Evolutionary conservation across 768 basidiomycete species (phyloP), one percentile per base, ranked within the genome.

Genomic region (Brasilioporus rufonigricans): DNA sequence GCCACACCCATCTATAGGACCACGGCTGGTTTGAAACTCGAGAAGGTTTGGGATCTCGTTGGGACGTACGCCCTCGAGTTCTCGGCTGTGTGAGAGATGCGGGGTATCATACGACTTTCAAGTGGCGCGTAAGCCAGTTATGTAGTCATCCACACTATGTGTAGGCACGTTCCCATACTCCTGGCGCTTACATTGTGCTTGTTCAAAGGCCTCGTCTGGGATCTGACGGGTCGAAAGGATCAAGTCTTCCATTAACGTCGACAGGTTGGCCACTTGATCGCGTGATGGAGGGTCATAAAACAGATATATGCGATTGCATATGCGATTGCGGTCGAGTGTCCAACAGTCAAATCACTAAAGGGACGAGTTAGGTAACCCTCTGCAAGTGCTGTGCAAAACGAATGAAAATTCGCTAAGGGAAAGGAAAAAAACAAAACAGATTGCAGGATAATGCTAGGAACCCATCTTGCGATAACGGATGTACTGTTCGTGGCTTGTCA

Each of bases 11-110:
- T 39, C 9, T 19, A 50, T 49, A 71, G 68, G 29, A 55, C 51
- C 6, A 47, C 60, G 6, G 65, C 65, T 23, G 65, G 65, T 29
- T 24, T 70, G 47, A 68, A 66, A 55, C 59, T 71, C 18, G 68
- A 69, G 24, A 43, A 43, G 8, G 57, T 69, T 29, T 69, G 70
- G 63, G 68, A 71, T 23, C 59, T 71, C 12, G 63, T 53, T 14
- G 70, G 67, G 44, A 48, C 68, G 19, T 57, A 56, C 7, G 53
- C 65, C n/a, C 55, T 69, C 18, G 67, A 69, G 38, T 71, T 55
- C 35, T 58, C 58, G 6, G 58, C 56, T 38, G 68, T 50, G n/a
- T 71, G 45, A 65, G 50, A 56, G 35, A 40, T 21, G 27, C 5
- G 27, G 27, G 9, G 27, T 29, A 29, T 29, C 5, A 5, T 9